Evolutionary conservation across 768 basidiomycete genomes (phyloP), one percentile per base, ranked within the genome.

Genomic region (Clathrus columnatus): DNA sequence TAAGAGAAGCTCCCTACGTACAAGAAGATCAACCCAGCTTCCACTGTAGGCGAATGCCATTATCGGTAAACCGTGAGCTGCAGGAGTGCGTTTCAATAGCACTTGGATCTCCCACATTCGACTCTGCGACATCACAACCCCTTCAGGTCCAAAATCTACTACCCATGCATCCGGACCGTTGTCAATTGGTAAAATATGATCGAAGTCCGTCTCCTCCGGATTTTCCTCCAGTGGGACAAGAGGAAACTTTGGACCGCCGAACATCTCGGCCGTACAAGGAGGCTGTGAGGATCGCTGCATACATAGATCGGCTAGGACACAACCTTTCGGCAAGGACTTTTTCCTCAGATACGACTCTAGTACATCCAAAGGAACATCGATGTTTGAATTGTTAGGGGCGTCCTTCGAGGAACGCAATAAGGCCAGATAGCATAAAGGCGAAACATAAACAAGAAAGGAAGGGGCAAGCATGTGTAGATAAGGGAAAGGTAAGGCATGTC

Each of bases 71-170:
- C 69, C 66, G 50, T 78, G 59, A n/a, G 69, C 63, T 50, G 72
- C 73, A 58, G 79, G 69, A 2, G 56, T 73, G 76, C 41, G 79
- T 72, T 58, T 84, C 65, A 36, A 77, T 76, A 63, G 83, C 78
- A 76, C 68, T 60, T 87, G 86, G 51, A 91, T 83, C 42, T 84
- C 85, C 55, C 78, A 76, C 79, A 90, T 80, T 47, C 84, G 76
- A 18, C 77, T 76, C 67, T 89, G 87, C 59, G 80, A 83, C 73
- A 89, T 78, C 14, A 89, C 80, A 44, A 90, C 65, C 20, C 88
- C 87, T 0, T 78, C 78, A 20, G 74, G 73, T 1, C 85, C 86
- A 62, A 91, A 89, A 64, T 88, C 85, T 21, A 91, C 75, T 11
- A 82, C 71, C 85, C 88, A 90, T 1, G 74, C 69, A 61, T 69